These are phyloP conservation scores for Sugiyamaella lignohabitans DNA, from an alignment of 805 yeast species.

Conservation along the genomic window DNA sequence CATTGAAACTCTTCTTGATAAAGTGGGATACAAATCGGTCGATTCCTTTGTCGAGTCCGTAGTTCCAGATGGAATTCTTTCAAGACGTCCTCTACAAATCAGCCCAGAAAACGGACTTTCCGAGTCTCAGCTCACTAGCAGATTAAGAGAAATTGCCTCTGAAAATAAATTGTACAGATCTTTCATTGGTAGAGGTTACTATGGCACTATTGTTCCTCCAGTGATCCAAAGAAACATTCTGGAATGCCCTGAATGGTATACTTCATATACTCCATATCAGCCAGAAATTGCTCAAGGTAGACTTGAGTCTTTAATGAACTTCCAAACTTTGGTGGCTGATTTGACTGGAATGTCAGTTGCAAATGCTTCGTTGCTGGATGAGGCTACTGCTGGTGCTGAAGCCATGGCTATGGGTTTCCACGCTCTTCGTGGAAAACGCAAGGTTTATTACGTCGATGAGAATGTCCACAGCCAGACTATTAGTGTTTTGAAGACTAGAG, in stretches of 20 bases:
- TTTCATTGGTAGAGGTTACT: conserved; percentile 90
- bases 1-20: conserved; percentile 56
- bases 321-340: conserved; percentile 85
- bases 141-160: conserved; percentile 60
- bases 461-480: conserved; percentile 82
- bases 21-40: conserved; percentile 60
- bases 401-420: conserved; percentile 88
- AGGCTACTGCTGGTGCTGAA: conserved; percentile 96
- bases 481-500: conserved; percentile 72
- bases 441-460: conserved; percentile 63
- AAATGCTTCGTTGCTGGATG: conserved; percentile 90
- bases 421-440: conserved; percentile 58
- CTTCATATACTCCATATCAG: conserved; percentile 97
- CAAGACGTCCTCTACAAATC: conserved; percentile 59
- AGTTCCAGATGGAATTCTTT: conserved; percentile 69
- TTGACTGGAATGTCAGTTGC: conserved; percentile 93
- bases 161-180: conserved; percentile 70
- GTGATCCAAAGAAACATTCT: conserved; percentile 88
- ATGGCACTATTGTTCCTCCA: conserved; percentile 83
- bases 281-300: conserved; percentile 98
- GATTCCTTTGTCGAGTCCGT: conserved; percentile 65
- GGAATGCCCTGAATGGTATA: conserved; percentile 97
- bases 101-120: conserved; percentile 69
- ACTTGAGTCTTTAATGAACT: conserved; percentile 80
- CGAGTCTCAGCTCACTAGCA: conserved; percentile 71